These are phyloP conservation scores for Cryphonectria japonica DNA, from an alignment of 2,329 filamentous ascomycete species.

Conservation along the genomic window DNA sequence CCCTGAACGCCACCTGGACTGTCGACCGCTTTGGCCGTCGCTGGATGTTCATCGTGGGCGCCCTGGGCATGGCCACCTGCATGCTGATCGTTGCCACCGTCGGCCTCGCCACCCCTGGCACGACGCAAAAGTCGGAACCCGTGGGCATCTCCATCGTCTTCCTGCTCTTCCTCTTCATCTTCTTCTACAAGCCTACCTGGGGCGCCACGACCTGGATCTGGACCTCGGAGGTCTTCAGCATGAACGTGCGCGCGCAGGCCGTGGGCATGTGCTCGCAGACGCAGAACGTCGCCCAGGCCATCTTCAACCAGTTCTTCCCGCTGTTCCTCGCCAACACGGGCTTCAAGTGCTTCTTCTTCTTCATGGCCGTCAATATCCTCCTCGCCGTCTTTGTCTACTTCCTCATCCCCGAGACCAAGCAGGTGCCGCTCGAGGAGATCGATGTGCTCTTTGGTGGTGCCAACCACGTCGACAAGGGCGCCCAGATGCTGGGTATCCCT, in stretches of 20 bases:
- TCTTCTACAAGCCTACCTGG: conserved; percentile 69
- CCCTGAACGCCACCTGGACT: conserved; percentile 73
- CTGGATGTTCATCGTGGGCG: conserved; percentile 70
- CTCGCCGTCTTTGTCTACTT: conserved; percentile 51
- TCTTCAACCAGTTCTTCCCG: conserved; percentile 69
- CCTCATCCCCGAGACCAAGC: conserved; percentile 51
- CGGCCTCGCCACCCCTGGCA: conserved; percentile 51
- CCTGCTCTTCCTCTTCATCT: conserved; percentile 64
- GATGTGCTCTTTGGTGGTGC: conserved; percentile 59
- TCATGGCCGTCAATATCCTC: conserved; percentile 48
- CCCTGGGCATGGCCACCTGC: conserved; percentile 68
- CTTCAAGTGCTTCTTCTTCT: conserved; percentile 48
- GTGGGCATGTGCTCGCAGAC: conserved; percentile 65
- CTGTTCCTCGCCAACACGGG: conserved; percentile 60
- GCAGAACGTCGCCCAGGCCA: conserved; percentile 64
- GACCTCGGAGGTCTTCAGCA: conserved; percentile 68
- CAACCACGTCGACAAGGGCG: conserved; percentile 59
- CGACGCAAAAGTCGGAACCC: conserved; percentile 56
- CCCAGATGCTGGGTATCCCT: conserved; percentile 45
- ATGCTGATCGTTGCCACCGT: conserved; percentile 66
- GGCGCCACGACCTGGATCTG: conserved; percentile 71
- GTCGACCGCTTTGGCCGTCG: conserved; percentile 73
- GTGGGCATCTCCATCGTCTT: conserved; percentile 69
- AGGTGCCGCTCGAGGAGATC: conserved; percentile 58
- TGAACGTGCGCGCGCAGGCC: conserved; percentile 73